A percentile compares a stretch with the other conserved stretches of the same genome.
phyloP scores from a whole-genome alignment of 176 grass and related monocot species.

The Neostapfia colusana region DNA sequence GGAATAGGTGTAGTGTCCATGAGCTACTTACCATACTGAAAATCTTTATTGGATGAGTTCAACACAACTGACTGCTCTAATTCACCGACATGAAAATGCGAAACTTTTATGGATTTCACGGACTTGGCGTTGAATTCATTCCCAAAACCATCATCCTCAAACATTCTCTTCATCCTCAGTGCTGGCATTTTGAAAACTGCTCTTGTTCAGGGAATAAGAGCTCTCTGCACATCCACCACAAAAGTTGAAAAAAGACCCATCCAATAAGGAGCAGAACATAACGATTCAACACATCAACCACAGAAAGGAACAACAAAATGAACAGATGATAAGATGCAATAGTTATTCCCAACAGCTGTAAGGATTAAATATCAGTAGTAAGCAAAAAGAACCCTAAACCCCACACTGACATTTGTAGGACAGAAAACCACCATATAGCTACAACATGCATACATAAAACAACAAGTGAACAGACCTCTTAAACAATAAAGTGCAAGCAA shows the following conservation, averaged over 20 bases:
- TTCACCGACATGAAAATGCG: slow-evolving; percentile 35
- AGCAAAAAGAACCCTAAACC: slow-evolving; percentile 7
- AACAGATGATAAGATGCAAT: slow-evolving; percentile 12
- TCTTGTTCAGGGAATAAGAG: slow-evolving; percentile 16
- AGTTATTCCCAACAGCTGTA: neutral
- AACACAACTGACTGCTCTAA: slow-evolving; percentile 43
- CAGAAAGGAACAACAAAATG: neutral
- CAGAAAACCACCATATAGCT: neutral
- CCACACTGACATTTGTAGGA: neutral
- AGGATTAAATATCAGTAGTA: neutral
- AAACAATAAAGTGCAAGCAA: neutral
- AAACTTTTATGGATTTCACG: slow-evolving; percentile 42
- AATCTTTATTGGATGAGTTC: slow-evolving; percentile 36
- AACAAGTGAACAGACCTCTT: neutral
- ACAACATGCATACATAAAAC: neutral
- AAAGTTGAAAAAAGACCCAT: slow-evolving; percentile 2
- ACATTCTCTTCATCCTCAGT: slow-evolving; percentile 67
- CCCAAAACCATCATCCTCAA: slow-evolving; percentile 36
- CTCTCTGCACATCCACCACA: slow-evolving; percentile 12
- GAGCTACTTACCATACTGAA: slow-evolving; percentile 51
- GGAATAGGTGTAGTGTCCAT: neutral
- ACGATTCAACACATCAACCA: slow-evolving; percentile 9
- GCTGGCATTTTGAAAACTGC: slow-evolving; percentile 57
- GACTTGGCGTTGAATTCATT: slow-evolving; percentile 37
- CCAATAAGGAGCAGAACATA: slow-evolving; percentile 16